Base-by-base conservation (phyloP, 495 filamentous ascomycete species). In the Sabuloglossum arenarium region DNA sequence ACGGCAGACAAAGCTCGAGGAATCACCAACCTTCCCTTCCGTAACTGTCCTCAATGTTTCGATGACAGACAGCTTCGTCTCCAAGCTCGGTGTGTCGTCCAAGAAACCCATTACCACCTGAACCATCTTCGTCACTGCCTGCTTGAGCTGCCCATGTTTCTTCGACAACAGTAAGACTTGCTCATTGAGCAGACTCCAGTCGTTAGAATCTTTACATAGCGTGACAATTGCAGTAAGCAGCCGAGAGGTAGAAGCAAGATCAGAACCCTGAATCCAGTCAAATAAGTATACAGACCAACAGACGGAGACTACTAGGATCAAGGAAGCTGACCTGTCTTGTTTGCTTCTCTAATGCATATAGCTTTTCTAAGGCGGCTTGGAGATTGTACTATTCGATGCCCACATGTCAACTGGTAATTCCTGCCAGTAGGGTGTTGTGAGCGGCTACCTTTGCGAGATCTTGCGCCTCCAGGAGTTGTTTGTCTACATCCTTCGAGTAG, bases 81-180 rank as follows among this genome's bases (percentile, higher is more conserved):
- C 90, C 58, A 83, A 59, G 57, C 74, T 83, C 37, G 89, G 86
- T 64, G 79, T 76, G 50, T 84, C 77, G 64, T 94, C 85, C 66
- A 98, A 70, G 67, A 95, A 96, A 47, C 70, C 74, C 86, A 98
- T 94, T 55, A 94, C 87, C 54, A 80, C 81, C 74, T 97, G 91
- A 45, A 98, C 91, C 91, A 98, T 98, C 75, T 88, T 90, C 60
- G 91, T 97, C 59, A 85, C 88, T 62, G 91, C 91, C 72, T 96
- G 93, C 69, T 96, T 96, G 69, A 98, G 89, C 72, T 98, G 91
- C 62, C 88, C 85, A 86, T 98, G 91, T 74, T 98, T 98, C 81
- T 96, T 97, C 59, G 90, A 95, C 49, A 97, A 79, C 50, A 95
- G 75, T 53, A 94, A 76, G 57, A 95, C 86, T 69, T 98, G 90